Evolutionary conservation across 345 rosid genomes (phyloP), one percentile per base, ranked within the genome.

Genomic region (Moricandia moricandioides): DNA sequence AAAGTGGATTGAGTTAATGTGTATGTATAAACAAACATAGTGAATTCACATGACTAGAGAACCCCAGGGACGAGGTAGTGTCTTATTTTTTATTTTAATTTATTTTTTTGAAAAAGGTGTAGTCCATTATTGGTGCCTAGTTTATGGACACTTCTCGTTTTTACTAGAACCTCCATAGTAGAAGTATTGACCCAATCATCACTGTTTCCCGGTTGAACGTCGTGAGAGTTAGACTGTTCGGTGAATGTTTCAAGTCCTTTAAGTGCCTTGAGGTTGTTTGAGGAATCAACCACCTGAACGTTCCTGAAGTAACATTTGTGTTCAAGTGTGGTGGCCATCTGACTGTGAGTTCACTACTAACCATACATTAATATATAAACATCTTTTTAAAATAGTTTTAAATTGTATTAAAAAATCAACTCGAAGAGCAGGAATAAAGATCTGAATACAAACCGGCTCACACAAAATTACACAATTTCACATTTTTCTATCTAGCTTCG

Each of bases 101-200:
- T n/a, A n/a, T n/a, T n/a, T n/a, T n/a, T n/a, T n/a, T n/a, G n/a
- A n/a, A n/a, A n/a, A n/a, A n/a, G n/a, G n/a, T n/a, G n/a, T n/a
- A n/a, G n/a, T n/a, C n/a, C 56, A 58, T 70, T 64, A 68, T 33
- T 37, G 35, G 45, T 17, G 63, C 51, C 66, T 55, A 65, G 34
- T 56, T 70, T 84, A 93, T 30, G 81, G 84, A 81, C 98, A 95
- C 37, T 90, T 90, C 30, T 86, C 75, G 79, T 87, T 95, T 80
- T 78, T 92, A 70, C 97, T 98, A 51, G 98, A 98, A 54, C 99
- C 98, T 61, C 99, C 96, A 69, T 89, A 92, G 78, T 95, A 92
- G 64, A 95, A 92, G 91, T 83, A 92, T 83, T 92, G 99, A 29
- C 99, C 98, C 98, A 92, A 78, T 90, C 98, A 24, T 91, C 97